phyloP scores from a whole-genome alignment of 1,139 yeast species.

The Pichia sp. region DNA sequence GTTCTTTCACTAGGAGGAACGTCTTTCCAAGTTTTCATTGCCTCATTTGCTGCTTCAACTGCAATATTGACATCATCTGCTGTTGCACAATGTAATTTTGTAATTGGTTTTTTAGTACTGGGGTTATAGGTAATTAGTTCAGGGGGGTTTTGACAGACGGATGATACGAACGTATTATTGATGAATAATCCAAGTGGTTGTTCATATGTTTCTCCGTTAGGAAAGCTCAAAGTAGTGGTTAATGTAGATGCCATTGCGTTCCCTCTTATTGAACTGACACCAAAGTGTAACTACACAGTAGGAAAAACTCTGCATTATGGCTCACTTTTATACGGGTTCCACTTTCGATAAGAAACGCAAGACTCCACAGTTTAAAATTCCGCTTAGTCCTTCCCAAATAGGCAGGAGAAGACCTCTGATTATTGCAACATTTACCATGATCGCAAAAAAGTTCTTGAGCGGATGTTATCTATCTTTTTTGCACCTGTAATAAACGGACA shows the following conservation, averaged over 20 bases:
- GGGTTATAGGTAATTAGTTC: constrained; percentile 45
- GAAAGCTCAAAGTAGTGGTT: constrained; percentile 10
- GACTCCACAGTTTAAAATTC: no score
- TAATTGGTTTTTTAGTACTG: constrained; percentile 44
- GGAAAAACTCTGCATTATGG: no score
- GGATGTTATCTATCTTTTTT: no score
- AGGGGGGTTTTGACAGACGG: constrained; percentile 27
- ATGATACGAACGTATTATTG: constrained; percentile 43
- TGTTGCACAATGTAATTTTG: constrained; percentile 41
- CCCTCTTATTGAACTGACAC: no score
- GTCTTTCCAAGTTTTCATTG: constrained; percentile 51
- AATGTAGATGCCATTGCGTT: background rate
- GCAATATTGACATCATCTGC: constrained; percentile 67
- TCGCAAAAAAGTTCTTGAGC: no score
- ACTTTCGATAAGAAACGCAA: no score
- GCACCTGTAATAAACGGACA: no score
- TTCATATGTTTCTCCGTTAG: constrained; percentile 26
- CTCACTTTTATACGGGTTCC: no score
- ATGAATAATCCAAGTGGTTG: constrained; percentile 52
- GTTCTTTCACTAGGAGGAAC: constrained; percentile 38
- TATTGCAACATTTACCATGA: no score
- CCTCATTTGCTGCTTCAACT: constrained; percentile 62
- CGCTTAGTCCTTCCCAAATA: no score
- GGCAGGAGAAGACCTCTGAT: no score
- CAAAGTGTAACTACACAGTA: no score